Evolutionary conservation across 169 alveolate genomes (phyloP).

Genomic region (Pseudocohnilembus persalinus): DNA sequence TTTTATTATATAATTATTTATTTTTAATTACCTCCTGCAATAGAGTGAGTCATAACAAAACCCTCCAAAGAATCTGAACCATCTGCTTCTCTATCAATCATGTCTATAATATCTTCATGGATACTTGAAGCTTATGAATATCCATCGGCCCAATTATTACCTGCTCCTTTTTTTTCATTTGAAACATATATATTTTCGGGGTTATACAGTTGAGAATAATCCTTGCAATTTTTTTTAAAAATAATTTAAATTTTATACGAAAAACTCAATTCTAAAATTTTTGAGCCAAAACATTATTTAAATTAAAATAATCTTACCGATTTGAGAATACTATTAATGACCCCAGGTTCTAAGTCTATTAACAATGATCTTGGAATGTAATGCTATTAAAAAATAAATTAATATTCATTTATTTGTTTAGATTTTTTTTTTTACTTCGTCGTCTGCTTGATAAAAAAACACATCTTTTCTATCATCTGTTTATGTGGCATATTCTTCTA

Average conservation of each 20-base stretch:
- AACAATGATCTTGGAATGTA: slow-evolving; percentile 96
- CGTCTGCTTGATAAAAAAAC: slow-evolving; percentile 97
- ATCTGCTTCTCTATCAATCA: slow-evolving; percentile 99
- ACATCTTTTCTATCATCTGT: slow-evolving; percentile 97
- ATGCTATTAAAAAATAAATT: slow-evolving; percentile 60
- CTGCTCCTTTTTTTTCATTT: slow-evolving; percentile 99
- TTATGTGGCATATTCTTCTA: slow-evolving; percentile 72
- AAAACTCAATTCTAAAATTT: too few species aligned
- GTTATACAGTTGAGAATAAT: slow-evolving; percentile 92
- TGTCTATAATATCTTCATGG: slow-evolving; percentile 96
- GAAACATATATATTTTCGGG: slow-evolving; percentile 97
- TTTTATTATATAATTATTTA: too few species aligned
- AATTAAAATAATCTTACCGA: neutral
- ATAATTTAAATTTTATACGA: too few species aligned
- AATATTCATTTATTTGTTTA: slow-evolving; percentile 43
- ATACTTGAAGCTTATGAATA: slow-evolving; percentile 93
- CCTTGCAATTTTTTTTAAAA: too few species aligned
- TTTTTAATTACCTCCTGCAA: slow-evolving; percentile 89
- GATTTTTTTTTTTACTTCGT: slow-evolving; percentile 35
- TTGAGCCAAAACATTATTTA: neutral
- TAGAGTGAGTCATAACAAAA: slow-evolving; percentile 97
- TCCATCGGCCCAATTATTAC: slow-evolving; percentile 99
- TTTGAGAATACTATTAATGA: slow-evolving; percentile 83
- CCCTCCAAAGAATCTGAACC: slow-evolving; percentile 98
- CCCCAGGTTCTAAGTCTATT: slow-evolving; percentile 99